Evolutionary conservation across 1,284 basidiomycete genomes (phyloP).

Genomic region (Peniophora sp.): DNA sequence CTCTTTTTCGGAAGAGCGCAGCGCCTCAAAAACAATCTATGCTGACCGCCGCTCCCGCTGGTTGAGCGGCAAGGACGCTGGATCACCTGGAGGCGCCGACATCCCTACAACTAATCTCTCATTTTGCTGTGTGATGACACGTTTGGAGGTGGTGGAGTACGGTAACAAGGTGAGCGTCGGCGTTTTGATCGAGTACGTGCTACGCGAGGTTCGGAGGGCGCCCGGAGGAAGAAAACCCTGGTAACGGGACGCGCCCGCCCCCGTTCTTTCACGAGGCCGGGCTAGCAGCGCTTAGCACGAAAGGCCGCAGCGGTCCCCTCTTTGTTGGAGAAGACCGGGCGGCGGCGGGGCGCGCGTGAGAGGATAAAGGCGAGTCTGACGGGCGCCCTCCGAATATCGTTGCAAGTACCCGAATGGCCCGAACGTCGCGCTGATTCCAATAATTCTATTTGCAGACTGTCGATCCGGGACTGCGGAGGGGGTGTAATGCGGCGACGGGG

Average conservation of each 20-base stretch:
- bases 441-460: constrained; percentile 1
- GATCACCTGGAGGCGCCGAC: constrained; percentile 81
- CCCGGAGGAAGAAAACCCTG: constrained; percentile 73
- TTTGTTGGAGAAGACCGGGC: constrained; percentile 12
- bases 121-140: constrained; percentile 22
- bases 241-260: constrained; percentile 74
- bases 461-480: background rate
- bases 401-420: constrained; percentile 1
- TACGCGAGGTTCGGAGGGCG: background rate
- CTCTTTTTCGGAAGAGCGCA: too few relatives aligned
- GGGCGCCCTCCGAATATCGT: constrained; percentile 20
- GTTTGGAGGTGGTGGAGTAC: constrained; percentile 1
- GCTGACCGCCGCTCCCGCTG: constrained; percentile 80
- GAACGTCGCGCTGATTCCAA: background rate
- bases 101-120: constrained; percentile 21
- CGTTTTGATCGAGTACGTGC: background rate
- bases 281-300: constrained; percentile 6
- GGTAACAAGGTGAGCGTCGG: background rate
- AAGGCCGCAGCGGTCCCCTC: background rate
- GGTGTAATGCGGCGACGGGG: too few relatives aligned
- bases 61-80: constrained; percentile 81
- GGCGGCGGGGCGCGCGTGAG: constrained; percentile 57
- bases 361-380: constrained; percentile 83
- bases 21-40: constrained; percentile 82
- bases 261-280: constrained; percentile 23